phyloP scores from a whole-genome alignment of 192 early-diverging fungal genomes.

The Umbelopsis vinacea region DNA sequence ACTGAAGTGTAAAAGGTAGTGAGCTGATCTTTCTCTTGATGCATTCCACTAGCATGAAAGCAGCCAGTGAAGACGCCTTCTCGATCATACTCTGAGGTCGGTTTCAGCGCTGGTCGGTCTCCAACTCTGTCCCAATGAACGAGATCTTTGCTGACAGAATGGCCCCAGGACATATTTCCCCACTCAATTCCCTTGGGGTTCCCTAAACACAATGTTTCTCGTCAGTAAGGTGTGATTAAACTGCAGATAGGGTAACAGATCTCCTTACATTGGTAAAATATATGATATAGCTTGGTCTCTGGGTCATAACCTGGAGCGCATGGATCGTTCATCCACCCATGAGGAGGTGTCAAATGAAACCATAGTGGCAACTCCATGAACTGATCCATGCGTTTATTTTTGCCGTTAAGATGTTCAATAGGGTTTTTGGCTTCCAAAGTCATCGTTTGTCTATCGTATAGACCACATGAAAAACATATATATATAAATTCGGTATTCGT shows the following conservation, averaged over 20 bases:
- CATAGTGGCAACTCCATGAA: too few species aligned
- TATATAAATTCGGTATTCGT: too few species aligned
- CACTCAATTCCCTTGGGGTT: slow-evolving; percentile 4
- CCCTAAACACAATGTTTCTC: not conserved
- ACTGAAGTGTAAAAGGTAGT: slow-evolving; percentile 16
- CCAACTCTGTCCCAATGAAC: slow-evolving; percentile 12
- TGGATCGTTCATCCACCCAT: slow-evolving; percentile 41
- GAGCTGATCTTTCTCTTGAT: not conserved
- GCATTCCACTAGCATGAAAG: not conserved
- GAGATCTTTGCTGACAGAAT: slow-evolving; percentile 28
- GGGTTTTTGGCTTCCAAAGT: too few species aligned
- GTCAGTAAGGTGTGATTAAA: not conserved
- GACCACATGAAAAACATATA: too few species aligned
- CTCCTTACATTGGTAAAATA: slow-evolving; percentile 14
- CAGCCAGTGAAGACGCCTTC: slow-evolving; percentile 19
- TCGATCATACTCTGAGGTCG: slow-evolving; percentile 19
- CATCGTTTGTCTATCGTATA: too few species aligned
- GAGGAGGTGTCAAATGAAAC: slow-evolving; percentile 25
- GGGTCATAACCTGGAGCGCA: slow-evolving; percentile 30
- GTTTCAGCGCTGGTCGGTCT: slow-evolving; percentile 23
- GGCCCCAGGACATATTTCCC: slow-evolving; percentile 37
- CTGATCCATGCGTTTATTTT: too few species aligned
- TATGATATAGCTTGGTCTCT: not conserved
- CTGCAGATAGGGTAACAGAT: too few species aligned
- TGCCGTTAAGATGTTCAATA: too few species aligned